These are phyloP conservation scores for Coemansia sp. DNA, from an alignment of 192 early-diverging fungal genomes.

Conservation along the genomic window DNA sequence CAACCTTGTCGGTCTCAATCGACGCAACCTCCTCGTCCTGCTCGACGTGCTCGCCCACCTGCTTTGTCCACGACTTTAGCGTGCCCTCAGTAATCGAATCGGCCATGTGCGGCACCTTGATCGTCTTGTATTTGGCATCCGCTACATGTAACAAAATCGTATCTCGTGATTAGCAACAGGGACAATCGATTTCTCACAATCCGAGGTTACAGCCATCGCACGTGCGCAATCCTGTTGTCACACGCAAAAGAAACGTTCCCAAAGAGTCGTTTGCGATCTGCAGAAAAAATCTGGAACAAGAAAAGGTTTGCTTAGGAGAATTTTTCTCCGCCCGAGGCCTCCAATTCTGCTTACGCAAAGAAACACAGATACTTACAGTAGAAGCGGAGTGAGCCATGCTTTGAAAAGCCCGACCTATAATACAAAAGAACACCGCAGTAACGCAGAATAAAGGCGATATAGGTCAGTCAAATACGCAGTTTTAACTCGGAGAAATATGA, in stretches of 20 bases:
- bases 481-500: too few relatives aligned
- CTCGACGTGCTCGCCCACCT: conserved; percentile 92
- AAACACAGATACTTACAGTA: conserved; percentile 45
- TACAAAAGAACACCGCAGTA: not conserved
- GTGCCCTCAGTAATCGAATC: conserved; percentile 99
- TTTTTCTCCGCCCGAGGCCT: not conserved
- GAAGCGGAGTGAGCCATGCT: conserved; percentile 28
- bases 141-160: conserved; percentile 23
- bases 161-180: not conserved
- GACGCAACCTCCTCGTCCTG: conserved; percentile 95
- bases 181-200: too few relatives aligned
- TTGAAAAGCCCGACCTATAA: conserved; percentile 39
- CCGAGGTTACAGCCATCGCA: conserved; percentile 18
- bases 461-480: not conserved
- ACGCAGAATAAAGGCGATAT: not conserved
- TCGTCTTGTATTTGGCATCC: conserved; percentile 56
- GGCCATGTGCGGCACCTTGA: conserved; percentile 95
- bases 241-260: not conserved
- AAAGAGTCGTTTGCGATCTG: not conserved
- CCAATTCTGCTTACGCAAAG: not conserved
- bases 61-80: conserved; percentile 92
- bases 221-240: not conserved
- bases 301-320: not conserved
- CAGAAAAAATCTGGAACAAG: not conserved
- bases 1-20: conserved; percentile 99